Percentiles rank a stretch among this genome's conserved stretches.
Conservation (phyloP, 164 flowering plant species). For the Aristolochia contorta region DNA sequence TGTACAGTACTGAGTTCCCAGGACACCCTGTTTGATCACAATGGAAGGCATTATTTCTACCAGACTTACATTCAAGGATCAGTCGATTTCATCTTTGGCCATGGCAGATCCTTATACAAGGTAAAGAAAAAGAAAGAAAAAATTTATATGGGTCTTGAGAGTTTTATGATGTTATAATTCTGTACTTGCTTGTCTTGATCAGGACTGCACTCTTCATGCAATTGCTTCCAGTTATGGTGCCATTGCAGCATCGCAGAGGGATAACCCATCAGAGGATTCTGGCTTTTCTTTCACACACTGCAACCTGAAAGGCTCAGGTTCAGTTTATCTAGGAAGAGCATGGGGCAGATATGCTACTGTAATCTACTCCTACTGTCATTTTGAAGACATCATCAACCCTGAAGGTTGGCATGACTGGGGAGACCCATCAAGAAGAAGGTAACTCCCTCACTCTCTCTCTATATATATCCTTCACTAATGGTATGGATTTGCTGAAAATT, state of each 20-base stretch:
- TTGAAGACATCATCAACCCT: constrained; percentile 43
- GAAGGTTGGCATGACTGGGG: constrained; percentile 78
- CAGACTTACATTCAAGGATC: constrained; percentile 55
- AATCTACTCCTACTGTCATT: constrained; percentile 43
- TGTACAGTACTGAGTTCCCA: constrained; percentile 60
- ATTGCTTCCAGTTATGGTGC: constrained; percentile 49
- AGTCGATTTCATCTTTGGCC: constrained; percentile 79
- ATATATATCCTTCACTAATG: not conserved
- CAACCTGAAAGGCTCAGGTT: constrained; percentile 53
- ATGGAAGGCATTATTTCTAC: constrained; percentile 63
- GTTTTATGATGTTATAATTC: not conserved
- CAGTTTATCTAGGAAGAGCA: constrained; percentile 59
- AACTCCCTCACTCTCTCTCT: constrained; percentile 1
- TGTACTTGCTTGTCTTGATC: not conserved
- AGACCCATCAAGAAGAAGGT: constrained; percentile 30
- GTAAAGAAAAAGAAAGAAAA: constrained; percentile 19
- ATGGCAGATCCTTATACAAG: constrained; percentile 64
- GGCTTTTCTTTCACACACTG: constrained; percentile 81
- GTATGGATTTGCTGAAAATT: not conserved
- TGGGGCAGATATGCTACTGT: constrained; percentile 74
- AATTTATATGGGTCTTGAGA: not conserved
- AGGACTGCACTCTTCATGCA: constrained; percentile 58
- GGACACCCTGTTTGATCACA: constrained; percentile 70
- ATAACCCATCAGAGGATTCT: constrained; percentile 37
- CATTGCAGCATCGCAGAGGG: constrained; percentile 76